Evolutionary conservation across 371 early-diverging fungal species (phyloP).

Genomic region (Mucor saturninus): DNA sequence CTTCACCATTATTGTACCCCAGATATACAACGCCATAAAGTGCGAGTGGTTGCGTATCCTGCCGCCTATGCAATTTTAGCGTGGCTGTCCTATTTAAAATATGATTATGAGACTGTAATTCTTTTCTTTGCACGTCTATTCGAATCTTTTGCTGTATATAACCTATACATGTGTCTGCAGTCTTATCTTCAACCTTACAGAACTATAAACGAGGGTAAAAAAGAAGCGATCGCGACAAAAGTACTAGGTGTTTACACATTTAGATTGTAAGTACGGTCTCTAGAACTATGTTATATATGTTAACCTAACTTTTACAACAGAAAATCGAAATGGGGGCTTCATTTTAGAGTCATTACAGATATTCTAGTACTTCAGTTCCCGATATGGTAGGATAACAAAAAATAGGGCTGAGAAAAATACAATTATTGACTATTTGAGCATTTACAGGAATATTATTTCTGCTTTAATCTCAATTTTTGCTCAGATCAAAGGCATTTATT

Average conservation of each 20-base stretch:
- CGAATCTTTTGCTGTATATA: slow-evolving; percentile 57
- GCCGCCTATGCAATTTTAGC: slow-evolving; percentile 50
- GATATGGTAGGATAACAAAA: slow-evolving; percentile 41
- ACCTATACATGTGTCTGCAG: slow-evolving; percentile 48
- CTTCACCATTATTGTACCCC: slow-evolving; percentile 49
- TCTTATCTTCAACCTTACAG: slow-evolving; percentile 52
- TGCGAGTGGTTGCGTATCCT: slow-evolving; percentile 53
- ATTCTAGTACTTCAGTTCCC: slow-evolving; percentile 55
- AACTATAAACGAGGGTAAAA: slow-evolving; percentile 34
- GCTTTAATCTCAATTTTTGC: slow-evolving; percentile 50
- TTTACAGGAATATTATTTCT: slow-evolving; percentile 45
- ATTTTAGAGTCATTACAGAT: slow-evolving; percentile 50
- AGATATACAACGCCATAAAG: slow-evolving; percentile 51
- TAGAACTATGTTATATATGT: not conserved
- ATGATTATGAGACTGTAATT: slow-evolving; percentile 53
- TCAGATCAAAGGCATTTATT: slow-evolving; percentile 48
- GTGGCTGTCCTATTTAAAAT: slow-evolving; percentile 55
- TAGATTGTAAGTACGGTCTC: slow-evolving; percentile 37
- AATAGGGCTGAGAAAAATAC: not conserved
- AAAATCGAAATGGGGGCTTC: slow-evolving; percentile 56
- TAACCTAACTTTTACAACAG: slow-evolving; percentile 16
- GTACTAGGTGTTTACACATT: slow-evolving; percentile 40
- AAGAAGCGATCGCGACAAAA: slow-evolving; percentile 39
- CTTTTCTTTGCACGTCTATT: slow-evolving; percentile 54
- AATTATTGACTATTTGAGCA: not conserved